Base-by-base conservation (phyloP, 2,329 filamentous ascomycete species). In the Phyllosticta citribraziliensis region DNA sequence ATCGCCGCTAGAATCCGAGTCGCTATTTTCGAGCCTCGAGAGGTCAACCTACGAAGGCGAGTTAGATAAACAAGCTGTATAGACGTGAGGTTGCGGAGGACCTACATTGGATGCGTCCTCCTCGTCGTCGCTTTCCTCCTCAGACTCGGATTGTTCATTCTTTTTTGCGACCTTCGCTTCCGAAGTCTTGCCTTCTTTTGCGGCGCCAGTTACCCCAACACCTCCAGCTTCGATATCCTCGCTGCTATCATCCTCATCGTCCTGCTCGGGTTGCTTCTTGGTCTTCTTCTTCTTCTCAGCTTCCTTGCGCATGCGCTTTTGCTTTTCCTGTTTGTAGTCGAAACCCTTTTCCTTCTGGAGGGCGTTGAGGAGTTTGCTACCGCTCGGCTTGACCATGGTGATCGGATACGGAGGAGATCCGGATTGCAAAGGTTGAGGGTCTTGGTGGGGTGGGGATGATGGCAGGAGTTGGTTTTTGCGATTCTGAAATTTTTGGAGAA, bases 311-410 rank as follows among this genome's bases (percentile, higher is more conserved):
- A 58, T 33, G 24, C 52, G 51, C 60, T 85, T 84, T 72, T 93
- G 88, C 73, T 89, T 85, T 73, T 93, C 89, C 58, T 90, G 81
- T 65, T 88, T 86, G 64, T 88, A 87, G 67, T 94, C 87, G 55
- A 82, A 76, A 30, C 83, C 83, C 69, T 82, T 80, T 62, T 83
- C 75, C 58, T 79, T 76, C 66, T 85, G 81, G 22, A 87, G 79
- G 55, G 83, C 82, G 53, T 78, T 73, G 63, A 84, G 79, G 55
- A 87, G 74, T 70, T 84, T 85, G 65, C 79, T 80, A 61, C 70
- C 71, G 55, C 67, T 70, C 70, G 81, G 80, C 66, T 80, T 81
- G 56, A 73, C 76, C 80, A 83, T 79, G 17, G 33, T 61, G 53
- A 35, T 30, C 9, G 20, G 27, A 50, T 50, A 54, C 11, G 22